Base-by-base conservation (phyloP, 352 stramenopile species). In the Globisporangium solare region DNA sequence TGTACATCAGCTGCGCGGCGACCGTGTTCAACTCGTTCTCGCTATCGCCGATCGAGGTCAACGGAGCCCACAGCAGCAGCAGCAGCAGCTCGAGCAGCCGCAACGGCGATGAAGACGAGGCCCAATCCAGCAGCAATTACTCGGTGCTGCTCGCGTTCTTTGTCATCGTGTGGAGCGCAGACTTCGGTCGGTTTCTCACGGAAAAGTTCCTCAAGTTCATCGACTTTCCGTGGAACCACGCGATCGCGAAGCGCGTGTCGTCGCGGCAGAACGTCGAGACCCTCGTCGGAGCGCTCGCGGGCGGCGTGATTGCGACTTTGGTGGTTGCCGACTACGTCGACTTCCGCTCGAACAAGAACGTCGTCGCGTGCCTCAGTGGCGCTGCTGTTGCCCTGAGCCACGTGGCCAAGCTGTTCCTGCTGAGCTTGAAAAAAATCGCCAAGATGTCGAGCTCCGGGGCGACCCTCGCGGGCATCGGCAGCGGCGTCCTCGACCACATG, bases 241-340 rank as follows among this genome's bases (percentile, higher is more conserved):
- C 75, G 32, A 31, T 88, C 1, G 70, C 71, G 1, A 67, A 67
- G 45, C 64, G 68, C 24, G 56, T 88, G 14, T 85, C 78, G 12
- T 79, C 75, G 15, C 68, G 73, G 0, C 78, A 83, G 47, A 88
- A 86, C 45, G 39, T 81, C 18, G 78, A 88, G 60, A 86, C 81
- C 40, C 61, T 88, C 41, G 1, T 79, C 2, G 78, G 78, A 11
- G 69, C 76, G 2, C 63, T 85, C 0, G 56, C 59, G 13, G 76
- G 74, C 18, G 75, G 69, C 39, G 51, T 83, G 4, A 56, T 21
- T 12, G 66, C 71, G 40, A 69, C 64, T 12, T 74, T 78, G 20
- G 24, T 70, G 0, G 54, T 61, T 15, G 46, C 65, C 1, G 51
- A 64, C 20, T 71, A 67, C 24, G 75, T 86, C 0, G 61, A 77